Conservation (phyloP, 108 stramenopile species). For the Thalassiosira profunda region DNA sequence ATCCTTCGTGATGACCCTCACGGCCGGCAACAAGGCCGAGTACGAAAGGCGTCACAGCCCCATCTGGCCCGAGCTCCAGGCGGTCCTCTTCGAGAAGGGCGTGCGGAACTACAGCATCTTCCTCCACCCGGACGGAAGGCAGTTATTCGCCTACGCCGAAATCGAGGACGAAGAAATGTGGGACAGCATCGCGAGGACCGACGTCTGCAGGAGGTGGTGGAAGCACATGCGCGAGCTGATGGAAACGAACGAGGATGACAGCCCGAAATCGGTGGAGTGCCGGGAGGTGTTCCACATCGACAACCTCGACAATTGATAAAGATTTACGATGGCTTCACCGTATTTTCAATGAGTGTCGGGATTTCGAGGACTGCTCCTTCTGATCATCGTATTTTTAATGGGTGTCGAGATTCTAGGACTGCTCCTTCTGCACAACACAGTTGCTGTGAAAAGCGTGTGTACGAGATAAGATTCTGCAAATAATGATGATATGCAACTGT, state of each 20-base stretch:
- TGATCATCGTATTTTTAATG: no score
- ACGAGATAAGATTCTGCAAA: no score
- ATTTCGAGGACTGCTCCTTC: no score
- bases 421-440: no score
- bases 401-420: no score
- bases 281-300: conserved; percentile 4
- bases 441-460: no score
- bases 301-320: no score
- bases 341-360: no score
- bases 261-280: background rate
- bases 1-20: background rate
- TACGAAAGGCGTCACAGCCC: background rate
- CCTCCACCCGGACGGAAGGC: background rate
- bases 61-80: background rate
- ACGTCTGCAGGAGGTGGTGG: background rate
- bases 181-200: background rate
- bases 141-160: background rate
- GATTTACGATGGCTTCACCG: no score
- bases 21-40: background rate
- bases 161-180: conserved; percentile 5
- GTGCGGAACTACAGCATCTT: background rate
- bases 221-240: conserved; percentile 2
- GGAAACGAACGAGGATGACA: background rate
- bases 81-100: background rate
- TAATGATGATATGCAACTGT: no score